A percentile compares a stretch with the other conserved stretches of the same genome.
Evolutionary conservation across 75 land plant species (phyloP).

Genomic region (Sequoiadendron giganteum): DNA sequence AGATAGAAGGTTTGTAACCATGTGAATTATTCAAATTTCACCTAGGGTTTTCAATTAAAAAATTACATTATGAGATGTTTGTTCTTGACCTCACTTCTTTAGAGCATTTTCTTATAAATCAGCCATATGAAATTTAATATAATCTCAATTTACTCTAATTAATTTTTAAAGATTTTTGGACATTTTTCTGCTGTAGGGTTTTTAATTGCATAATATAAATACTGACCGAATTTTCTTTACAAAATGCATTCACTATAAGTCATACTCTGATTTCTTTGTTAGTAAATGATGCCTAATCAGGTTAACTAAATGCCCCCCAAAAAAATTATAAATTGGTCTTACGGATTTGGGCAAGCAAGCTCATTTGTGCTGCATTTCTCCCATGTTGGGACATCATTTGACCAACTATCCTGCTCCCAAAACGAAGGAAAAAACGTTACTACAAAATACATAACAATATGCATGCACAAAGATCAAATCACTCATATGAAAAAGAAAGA

Average conservation of each 20-base stretch:
- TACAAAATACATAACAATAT: neutral
- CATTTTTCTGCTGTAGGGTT: neutral
- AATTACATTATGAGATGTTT: no score
- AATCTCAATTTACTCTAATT: neutral
- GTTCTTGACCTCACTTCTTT: neutral
- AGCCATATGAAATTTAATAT: neutral
- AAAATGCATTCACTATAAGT: neutral
- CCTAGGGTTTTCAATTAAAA: neutral
- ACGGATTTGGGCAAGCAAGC: constrained; percentile 61
- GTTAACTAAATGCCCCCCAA: neutral
- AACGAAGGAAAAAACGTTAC: neutral
- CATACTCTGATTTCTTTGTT: neutral
- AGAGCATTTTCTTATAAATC: neutral
- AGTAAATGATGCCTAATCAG: neutral
- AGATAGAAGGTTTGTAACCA: neutral
- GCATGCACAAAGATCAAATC: neutral
- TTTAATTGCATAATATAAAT: neutral
- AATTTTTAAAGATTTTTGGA: neutral
- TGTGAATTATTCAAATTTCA: neutral
- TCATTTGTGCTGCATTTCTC: constrained; percentile 28
- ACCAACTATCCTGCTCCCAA: constrained; percentile 36
- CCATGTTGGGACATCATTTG: constrained; percentile 35
- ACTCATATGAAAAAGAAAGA: neutral
- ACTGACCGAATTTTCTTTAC: neutral
- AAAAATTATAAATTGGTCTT: constrained; percentile 19